Conservation (phyloP, 257 asterid species). For the Cordia subcordata region DNA sequence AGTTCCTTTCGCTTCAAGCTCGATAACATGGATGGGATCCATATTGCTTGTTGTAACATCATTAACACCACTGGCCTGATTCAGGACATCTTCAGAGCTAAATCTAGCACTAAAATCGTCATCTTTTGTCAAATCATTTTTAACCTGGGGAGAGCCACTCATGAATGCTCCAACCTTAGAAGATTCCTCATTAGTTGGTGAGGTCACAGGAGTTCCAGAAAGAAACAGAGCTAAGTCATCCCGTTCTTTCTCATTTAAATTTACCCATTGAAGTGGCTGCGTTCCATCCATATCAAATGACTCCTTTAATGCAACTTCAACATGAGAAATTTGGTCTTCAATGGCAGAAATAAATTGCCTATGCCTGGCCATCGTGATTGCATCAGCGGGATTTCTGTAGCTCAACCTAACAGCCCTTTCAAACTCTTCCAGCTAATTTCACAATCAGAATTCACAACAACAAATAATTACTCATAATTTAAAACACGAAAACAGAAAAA, state of each 20-base stretch:
- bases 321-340: constrained; percentile 58
- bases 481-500: neutral
- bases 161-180: constrained; percentile 15
- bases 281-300: constrained; percentile 45
- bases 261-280: constrained; percentile 69
- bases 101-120: constrained; percentile 14
- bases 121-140: constrained; percentile 22
- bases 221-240: constrained; percentile 78
- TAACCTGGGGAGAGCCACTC: constrained; percentile 23
- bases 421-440: constrained; percentile 77
- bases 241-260: constrained; percentile 62
- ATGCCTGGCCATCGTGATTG: constrained; percentile 59
- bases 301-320: constrained; percentile 56
- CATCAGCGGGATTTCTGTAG: constrained; percentile 60
- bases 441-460: constrained; percentile 3
- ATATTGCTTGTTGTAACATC: constrained; percentile 19
- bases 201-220: constrained; percentile 42
- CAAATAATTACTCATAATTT: constrained; percentile 14
- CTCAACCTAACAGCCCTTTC: constrained; percentile 77
- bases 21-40: constrained; percentile 14
- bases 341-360: constrained; percentile 66
- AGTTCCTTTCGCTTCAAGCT: constrained; percentile 25
- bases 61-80: constrained; percentile 19
- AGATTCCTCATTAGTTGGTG: constrained; percentile 25
- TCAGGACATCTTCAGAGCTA: constrained; percentile 16